Percentiles rank a stretch among this genome's conserved stretches.
phyloP scores from a whole-genome alignment of 1,139 yeast genomes.

The Trichomonascaceae sp. region DNA sequence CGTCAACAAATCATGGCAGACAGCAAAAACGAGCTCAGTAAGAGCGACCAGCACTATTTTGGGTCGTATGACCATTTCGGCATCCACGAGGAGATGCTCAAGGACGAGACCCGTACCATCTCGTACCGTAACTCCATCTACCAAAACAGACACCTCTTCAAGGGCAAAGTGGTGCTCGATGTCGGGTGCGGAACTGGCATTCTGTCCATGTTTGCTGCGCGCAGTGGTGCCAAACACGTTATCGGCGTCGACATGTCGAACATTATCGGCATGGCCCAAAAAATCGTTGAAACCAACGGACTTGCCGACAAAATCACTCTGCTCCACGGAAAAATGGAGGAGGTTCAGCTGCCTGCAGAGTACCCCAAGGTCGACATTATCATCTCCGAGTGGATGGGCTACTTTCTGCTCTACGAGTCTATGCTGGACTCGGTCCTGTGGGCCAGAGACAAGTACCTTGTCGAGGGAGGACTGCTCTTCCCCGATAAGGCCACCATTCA shows the following conservation, averaged over 20 bases:
- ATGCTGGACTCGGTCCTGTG: conserved; percentile 94
- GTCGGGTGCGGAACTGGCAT: conserved; percentile 99
- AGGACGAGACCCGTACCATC: conserved; percentile 85
- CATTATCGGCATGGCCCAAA: conserved; percentile 86
- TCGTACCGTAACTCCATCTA: conserved; percentile 87
- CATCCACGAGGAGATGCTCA: conserved; percentile 97
- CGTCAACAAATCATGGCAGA: no score
- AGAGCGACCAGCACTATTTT: conserved; percentile 81
- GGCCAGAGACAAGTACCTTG: conserved; percentile 88
- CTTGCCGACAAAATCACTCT: conserved; percentile 77
- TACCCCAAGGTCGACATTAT: conserved; percentile 75
- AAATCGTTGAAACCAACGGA: conserved; percentile 77
- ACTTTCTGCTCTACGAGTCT: conserved; percentile 86
- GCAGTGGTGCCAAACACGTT: conserved; percentile 95
- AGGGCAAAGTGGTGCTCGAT: conserved; percentile 90
- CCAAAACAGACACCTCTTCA: conserved; percentile 79
- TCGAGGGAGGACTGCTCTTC: conserved; percentile 77
- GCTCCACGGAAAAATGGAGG: conserved; percentile 89
- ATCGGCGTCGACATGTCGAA: conserved; percentile 96
- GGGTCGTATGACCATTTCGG: conserved; percentile 94
- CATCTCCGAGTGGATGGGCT: conserved; percentile 99
- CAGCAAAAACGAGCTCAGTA: conserved; percentile 14
- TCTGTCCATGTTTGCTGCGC: conserved; percentile 95
- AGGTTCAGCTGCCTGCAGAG: conserved; percentile 77
- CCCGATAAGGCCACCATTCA: conserved; percentile 91